phyloP scores from a whole-genome alignment of 106 monocot genomes.

The Platanthera guangdongensis region DNA sequence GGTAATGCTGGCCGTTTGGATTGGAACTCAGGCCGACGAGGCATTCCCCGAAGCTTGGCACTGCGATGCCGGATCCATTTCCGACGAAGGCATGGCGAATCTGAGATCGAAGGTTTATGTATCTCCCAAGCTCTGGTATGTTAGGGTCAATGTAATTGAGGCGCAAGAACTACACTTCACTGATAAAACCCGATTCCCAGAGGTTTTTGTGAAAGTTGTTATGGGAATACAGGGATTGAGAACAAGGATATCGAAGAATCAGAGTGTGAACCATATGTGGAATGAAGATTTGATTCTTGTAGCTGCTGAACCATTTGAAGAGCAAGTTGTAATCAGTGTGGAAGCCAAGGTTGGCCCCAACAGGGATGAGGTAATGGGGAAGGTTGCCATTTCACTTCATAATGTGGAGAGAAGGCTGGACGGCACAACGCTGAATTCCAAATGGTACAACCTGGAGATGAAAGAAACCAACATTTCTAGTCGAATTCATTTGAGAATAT shows the following conservation, averaged over 20 bases:
- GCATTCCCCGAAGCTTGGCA: conserved; percentile 13
- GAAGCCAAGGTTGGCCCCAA: conserved; percentile 4
- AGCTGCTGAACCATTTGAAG: conserved; percentile 11
- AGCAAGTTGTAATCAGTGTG: conserved; percentile 4
- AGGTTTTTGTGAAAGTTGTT: conserved; percentile 21
- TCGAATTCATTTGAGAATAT: conserved; percentile 13
- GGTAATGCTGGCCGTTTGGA: conserved; percentile 10
- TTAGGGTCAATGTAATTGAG: conserved; percentile 6
- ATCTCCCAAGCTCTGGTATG: conserved; percentile 14
- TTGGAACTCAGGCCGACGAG: conserved; percentile 10
- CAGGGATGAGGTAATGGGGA: conserved; percentile 10
- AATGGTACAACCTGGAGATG: conserved; percentile 9
- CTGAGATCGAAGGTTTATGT: conserved; percentile 14
- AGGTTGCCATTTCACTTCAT: conserved; percentile 3
- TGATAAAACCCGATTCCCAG: conserved; percentile 15
- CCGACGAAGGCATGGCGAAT: not conserved
- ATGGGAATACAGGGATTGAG: not conserved
- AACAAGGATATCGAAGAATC: not conserved
- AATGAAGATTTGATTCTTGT: conserved; percentile 11
- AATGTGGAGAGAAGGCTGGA: conserved; percentile 15
- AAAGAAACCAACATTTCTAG: conserved; percentile 1
- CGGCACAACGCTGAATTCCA: conserved; percentile 5
- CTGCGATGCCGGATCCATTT: not conserved
- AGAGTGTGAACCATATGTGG: conserved; percentile 7
- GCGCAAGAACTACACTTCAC: not conserved